A percentile compares a stretch with the other conserved stretches of the same genome.
phyloP scores from a whole-genome alignment of 129 eudicot species.

The Gnaphalium uliginosum region DNA sequence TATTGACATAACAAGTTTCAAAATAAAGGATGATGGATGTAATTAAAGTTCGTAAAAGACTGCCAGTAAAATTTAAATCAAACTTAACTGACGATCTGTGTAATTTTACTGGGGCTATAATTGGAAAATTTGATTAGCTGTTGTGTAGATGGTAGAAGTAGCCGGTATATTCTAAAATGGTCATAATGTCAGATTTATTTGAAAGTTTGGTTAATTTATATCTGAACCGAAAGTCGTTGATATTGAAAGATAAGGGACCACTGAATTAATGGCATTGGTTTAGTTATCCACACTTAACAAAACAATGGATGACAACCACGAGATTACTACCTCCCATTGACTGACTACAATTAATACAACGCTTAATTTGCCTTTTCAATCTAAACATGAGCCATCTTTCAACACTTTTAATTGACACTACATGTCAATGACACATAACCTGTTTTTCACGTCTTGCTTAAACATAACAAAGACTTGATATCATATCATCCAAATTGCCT shows the following conservation, averaged over 20 bases:
- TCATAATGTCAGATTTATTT: neutral
- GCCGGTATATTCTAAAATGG: neutral
- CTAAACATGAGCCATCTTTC: slow-evolving; percentile 20
- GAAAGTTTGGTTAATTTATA: neutral
- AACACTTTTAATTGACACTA: neutral
- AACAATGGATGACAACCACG: slow-evolving; percentile 26
- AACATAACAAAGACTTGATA: neutral
- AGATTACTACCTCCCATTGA: neutral
- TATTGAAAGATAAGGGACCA: slow-evolving; percentile 17
- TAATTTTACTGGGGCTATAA: too few relatives aligned
- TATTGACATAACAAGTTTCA: too few relatives aligned
- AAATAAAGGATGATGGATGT: too few relatives aligned
- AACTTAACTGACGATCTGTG: too few relatives aligned
- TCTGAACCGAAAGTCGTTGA: neutral
- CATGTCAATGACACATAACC: neutral
- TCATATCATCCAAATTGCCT: neutral
- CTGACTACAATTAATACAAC: neutral
- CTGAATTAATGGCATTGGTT: slow-evolving; percentile 5
- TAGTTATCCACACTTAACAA: neutral
- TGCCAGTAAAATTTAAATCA: too few relatives aligned
- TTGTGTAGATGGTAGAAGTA: too few relatives aligned
- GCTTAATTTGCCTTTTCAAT: slow-evolving; percentile 20
- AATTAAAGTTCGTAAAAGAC: too few relatives aligned
- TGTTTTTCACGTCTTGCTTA: slow-evolving; percentile 15
- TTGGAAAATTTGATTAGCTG: too few relatives aligned